Percentiles rank a stretch among this genome's conserved stretches.
These are phyloP conservation scores for Podaxis mareebaensis DNA, from an alignment of 768 basidiomycete genomes.

Conservation along the genomic window DNA sequence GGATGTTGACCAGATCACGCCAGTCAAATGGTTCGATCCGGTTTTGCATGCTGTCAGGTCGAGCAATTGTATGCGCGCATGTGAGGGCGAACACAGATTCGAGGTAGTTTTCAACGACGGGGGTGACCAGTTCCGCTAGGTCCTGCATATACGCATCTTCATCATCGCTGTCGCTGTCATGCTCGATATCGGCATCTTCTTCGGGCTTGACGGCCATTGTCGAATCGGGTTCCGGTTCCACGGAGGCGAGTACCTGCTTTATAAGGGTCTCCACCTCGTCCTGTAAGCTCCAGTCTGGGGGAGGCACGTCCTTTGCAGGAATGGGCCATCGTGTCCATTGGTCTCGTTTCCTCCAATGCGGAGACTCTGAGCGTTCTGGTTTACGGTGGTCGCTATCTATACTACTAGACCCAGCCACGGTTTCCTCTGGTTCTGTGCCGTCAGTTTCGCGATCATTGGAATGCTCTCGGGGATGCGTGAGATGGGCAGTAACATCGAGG, in stretches of 20 bases:
- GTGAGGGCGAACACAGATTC: constrained; percentile 14
- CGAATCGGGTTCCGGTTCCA: constrained; percentile 19
- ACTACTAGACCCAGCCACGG: background rate
- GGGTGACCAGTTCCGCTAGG: constrained; percentile 5
- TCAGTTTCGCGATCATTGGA: background rate
- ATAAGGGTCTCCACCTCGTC: constrained; percentile 64
- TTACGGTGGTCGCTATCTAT: background rate
- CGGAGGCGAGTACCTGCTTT: constrained; percentile 31
- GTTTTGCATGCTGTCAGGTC: constrained; percentile 17
- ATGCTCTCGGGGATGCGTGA: background rate
- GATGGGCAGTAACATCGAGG: constrained; percentile 11
- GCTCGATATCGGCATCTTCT: background rate
- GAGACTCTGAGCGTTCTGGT: constrained; percentile 17
- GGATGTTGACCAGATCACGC: constrained; percentile 11
- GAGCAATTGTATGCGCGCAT: constrained; percentile 14
- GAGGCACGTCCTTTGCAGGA: constrained; percentile 54
- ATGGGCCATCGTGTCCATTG: constrained; percentile 82
- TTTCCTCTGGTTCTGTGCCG: background rate
- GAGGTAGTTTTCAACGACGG: constrained; percentile 11
- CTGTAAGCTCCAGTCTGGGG: constrained; percentile 69
- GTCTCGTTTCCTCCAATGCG: constrained; percentile 35
- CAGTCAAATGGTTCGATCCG: constrained; percentile 17
- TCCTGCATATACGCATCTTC: constrained; percentile 18
- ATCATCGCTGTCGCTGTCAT: constrained; percentile 21
- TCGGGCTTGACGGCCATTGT: background rate